Evolutionary conservation across 1,284 basidiomycete genomes (phyloP).

Genomic region (Trichosporon coremiiforme): DNA sequence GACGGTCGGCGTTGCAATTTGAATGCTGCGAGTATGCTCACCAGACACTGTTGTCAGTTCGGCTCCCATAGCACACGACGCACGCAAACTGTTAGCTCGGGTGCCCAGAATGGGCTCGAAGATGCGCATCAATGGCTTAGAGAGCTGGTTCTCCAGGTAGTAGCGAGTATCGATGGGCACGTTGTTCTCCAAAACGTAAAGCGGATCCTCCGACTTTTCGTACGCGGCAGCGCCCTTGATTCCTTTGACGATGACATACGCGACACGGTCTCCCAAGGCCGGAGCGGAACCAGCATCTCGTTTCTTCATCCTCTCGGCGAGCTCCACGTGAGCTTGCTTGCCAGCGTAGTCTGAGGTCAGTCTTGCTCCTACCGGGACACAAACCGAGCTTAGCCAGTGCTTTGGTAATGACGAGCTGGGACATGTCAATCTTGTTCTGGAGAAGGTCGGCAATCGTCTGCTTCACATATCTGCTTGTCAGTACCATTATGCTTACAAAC

Average conservation of each 20-base stretch:
- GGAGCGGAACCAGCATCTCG: slow-evolving; percentile 94
- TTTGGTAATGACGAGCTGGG: slow-evolving; percentile 95
- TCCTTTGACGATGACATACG: slow-evolving; percentile 95
- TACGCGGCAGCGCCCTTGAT: slow-evolving; percentile 94
- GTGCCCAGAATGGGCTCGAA: slow-evolving; percentile 97
- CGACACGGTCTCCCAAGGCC: slow-evolving; percentile 89
- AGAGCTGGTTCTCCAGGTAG: slow-evolving; percentile 93
- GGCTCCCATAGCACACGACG: too few relatives aligned
- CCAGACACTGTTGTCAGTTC: slow-evolving; percentile 69
- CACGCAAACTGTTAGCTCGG: slow-evolving; percentile 78
- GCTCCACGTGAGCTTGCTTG: slow-evolving; percentile 92
- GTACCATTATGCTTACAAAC: slow-evolving; percentile 40
- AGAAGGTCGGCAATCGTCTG: slow-evolving; percentile 87
- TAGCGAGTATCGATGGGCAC: slow-evolving; percentile 95
- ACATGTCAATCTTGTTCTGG: slow-evolving; percentile 96
- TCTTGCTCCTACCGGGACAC: slow-evolving; percentile 34
- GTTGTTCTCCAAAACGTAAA: slow-evolving; percentile 94
- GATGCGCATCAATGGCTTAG: slow-evolving; percentile 91
- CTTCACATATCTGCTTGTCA: slow-evolving; percentile 74
- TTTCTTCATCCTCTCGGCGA: slow-evolving; percentile 90
- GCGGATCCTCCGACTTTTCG: slow-evolving; percentile 93
- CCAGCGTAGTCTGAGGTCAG: slow-evolving; percentile 49
- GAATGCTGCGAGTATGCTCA: slow-evolving; percentile 88
- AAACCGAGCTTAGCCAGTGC: slow-evolving; percentile 81
- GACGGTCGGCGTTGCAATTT: slow-evolving; percentile 89